Evolutionary conservation across 768 basidiomycete genomes (phyloP), one percentile per base, ranked within the genome.

Genomic region (Agaricus sinodeliciosus): DNA sequence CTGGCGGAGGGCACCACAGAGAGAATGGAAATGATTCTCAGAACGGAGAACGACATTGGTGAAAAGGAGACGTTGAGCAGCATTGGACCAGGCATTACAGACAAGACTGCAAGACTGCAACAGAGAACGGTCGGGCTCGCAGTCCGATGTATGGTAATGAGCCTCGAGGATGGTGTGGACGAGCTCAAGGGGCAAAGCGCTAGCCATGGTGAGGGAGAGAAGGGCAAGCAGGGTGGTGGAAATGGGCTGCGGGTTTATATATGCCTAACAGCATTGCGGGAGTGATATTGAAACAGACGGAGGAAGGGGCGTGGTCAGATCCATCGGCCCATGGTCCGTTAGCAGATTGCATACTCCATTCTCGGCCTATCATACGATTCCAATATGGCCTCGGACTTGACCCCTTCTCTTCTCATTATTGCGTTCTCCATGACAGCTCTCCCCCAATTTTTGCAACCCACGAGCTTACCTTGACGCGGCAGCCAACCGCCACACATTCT

Each of bases 31-130:
- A 1, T 80, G 76, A 13, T 67, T 62, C 58, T 79, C 76, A 35
- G 78, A 79, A 46, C 72, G 69, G 42, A 89, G 74, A 27, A 69
- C 69, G 51, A 86, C 78, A 43, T 71, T 67, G 51, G 72, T 71
- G 66, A 87, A 89, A 43, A 88, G 70, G 15, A 85, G 73, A 52
- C 75, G 79, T 65, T 90, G 87, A 0, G 82, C 75, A 26, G 75
- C 69, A n/a, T 67, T 58, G 0, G 84, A 79, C 86, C 87, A 89
- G 22, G 76, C 71, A 63, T 70, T 75, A 73, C 78, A 87, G 19
- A 89, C 83, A 44, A 88, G 75, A 2, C 84, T 69, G 60, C 79
- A 84, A 43, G 73, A 64, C 47, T 63, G 65, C 44, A 88, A 72
- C 16, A 85, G 69, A 58, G 76, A 68, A 3, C 67, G 60, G 46